A percentile compares a stretch with the other conserved stretches of the same genome.
Evolutionary conservation across 2,329 filamentous ascomycete species (phyloP).

Genomic region (Paracamarosporium sp.): DNA sequence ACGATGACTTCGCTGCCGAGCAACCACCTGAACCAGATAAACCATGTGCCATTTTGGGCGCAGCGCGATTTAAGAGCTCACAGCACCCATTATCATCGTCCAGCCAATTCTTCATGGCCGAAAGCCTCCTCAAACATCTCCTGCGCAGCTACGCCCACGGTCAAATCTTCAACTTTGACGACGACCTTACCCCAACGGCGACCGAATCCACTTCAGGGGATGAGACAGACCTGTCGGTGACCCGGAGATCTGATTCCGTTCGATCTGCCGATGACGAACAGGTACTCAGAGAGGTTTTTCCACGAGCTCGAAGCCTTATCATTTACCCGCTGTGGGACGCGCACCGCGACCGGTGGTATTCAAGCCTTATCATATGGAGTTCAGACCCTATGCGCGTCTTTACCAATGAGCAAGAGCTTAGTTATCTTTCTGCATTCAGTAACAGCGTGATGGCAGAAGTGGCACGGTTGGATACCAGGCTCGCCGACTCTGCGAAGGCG

Average conservation of each 20-base stretch:
- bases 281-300: slow-evolving; percentile 40
- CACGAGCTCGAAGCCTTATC: slow-evolving; percentile 45
- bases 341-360: slow-evolving; percentile 47
- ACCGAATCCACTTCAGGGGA: slow-evolving; percentile 4
- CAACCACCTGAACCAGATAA: slow-evolving; percentile 41
- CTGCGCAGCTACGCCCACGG: slow-evolving; percentile 43
- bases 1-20: slow-evolving; percentile 42
- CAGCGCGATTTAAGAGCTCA: slow-evolving; percentile 27
- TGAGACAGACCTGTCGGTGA: slow-evolving; percentile 22
- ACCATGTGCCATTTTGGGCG: slow-evolving; percentile 38
- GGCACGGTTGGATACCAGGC: slow-evolving; percentile 45
- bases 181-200: slow-evolving; percentile 20
- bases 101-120: slow-evolving; percentile 33
- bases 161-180: slow-evolving; percentile 48
- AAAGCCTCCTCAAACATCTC: slow-evolving; percentile 41
- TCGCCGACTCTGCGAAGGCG: slow-evolving; percentile 57
- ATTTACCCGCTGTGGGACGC: slow-evolving; percentile 50
- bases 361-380: slow-evolving; percentile 47
- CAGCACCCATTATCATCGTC: slow-evolving; percentile 15
- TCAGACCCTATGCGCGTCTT: slow-evolving; percentile 46
- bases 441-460: slow-evolving; percentile 50
- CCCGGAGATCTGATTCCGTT: slow-evolving; percentile 36
- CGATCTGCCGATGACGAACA: slow-evolving; percentile 43
- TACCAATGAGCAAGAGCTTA: slow-evolving; percentile 45
- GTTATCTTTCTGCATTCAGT: slow-evolving; percentile 47